A percentile compares a stretch with the other conserved stretches of the same genome.
Evolutionary conservation across 129 eudicot species (phyloP).

Genomic region (Tagetes erecta): DNA sequence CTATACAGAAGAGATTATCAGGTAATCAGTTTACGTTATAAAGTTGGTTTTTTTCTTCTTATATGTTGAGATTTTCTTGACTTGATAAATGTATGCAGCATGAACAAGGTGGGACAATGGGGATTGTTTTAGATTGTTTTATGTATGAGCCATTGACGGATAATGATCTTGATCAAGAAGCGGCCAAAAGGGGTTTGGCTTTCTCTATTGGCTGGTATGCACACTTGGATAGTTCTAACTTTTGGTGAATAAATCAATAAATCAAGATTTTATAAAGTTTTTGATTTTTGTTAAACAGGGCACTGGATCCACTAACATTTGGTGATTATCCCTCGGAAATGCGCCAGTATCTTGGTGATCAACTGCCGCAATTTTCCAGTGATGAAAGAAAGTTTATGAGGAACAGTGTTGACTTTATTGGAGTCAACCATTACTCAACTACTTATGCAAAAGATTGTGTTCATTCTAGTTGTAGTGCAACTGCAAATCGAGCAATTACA

Average conservation of each 20-base stretch:
- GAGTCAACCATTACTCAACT: constrained; percentile 72
- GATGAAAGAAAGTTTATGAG: constrained; percentile 49
- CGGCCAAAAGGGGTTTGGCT: constrained; percentile 66
- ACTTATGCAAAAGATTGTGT: constrained; percentile 65
- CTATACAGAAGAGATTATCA: constrained; percentile 59
- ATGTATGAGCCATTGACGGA: constrained; percentile 59
- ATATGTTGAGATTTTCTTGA: neutral
- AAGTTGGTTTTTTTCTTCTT: constrained; percentile 23
- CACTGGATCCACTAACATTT: constrained; percentile 69
- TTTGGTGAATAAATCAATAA: neutral
- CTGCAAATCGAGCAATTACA: constrained; percentile 47
- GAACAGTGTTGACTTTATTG: constrained; percentile 64
- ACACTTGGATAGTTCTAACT: neutral
- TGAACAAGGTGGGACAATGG: constrained; percentile 58
- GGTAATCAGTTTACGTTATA: constrained; percentile 27
- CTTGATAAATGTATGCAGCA: constrained; percentile 41
- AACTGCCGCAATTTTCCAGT: constrained; percentile 55
- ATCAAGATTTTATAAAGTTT: neutral
- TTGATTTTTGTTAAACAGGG: constrained; percentile 41
- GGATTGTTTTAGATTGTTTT: constrained; percentile 44
- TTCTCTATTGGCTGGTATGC: constrained; percentile 67
- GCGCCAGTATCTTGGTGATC: constrained; percentile 51
- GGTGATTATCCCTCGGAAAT: constrained; percentile 85
- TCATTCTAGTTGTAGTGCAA: constrained; percentile 42
- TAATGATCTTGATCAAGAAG: constrained; percentile 48